phyloP scores from a whole-genome alignment of 345 rosid genomes.

The Corymbia maculata region DNA sequence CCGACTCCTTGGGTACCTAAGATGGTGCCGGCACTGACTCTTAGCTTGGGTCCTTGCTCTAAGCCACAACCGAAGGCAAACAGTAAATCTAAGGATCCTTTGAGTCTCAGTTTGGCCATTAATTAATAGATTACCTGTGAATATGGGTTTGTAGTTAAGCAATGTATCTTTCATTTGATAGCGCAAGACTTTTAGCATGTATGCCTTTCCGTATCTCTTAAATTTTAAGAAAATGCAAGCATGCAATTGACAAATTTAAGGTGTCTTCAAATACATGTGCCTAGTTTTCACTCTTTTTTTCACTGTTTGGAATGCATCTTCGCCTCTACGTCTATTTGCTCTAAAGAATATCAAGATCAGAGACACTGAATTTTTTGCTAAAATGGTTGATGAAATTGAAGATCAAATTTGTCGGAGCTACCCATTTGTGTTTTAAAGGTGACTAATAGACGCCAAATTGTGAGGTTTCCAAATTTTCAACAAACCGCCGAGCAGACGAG shows the following conservation, averaged over 20 bases:
- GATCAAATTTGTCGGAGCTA: not conserved
- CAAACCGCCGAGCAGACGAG: not conserved
- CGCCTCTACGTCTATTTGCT: not conserved
- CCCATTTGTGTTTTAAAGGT: not conserved
- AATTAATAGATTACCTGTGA: not conserved
- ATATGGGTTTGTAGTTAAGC: not conserved
- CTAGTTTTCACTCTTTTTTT: not conserved
- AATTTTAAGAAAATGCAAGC: not conserved
- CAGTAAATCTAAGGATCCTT: not conserved
- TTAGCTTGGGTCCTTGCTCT: not conserved
- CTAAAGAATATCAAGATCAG: not conserved
- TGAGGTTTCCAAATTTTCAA: not conserved
- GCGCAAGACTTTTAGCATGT: not conserved
- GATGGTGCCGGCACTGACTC: not conserved
- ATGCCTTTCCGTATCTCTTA: not conserved
- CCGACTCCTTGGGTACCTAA: not conserved
- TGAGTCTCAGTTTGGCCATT: not conserved
- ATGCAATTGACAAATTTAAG: not conserved
- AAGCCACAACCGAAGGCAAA: not conserved
- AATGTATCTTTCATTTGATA: not conserved
- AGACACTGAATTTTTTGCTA: not conserved
- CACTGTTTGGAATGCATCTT: not conserved
- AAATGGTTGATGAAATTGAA: not conserved
- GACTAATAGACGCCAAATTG: not conserved
- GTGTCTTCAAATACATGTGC: not conserved